Percentiles rank a stretch among this genome's conserved stretches.
Evolutionary conservation across 2,329 filamentous ascomycete genomes (phyloP).

Genomic region (Septoria linicola): DNA sequence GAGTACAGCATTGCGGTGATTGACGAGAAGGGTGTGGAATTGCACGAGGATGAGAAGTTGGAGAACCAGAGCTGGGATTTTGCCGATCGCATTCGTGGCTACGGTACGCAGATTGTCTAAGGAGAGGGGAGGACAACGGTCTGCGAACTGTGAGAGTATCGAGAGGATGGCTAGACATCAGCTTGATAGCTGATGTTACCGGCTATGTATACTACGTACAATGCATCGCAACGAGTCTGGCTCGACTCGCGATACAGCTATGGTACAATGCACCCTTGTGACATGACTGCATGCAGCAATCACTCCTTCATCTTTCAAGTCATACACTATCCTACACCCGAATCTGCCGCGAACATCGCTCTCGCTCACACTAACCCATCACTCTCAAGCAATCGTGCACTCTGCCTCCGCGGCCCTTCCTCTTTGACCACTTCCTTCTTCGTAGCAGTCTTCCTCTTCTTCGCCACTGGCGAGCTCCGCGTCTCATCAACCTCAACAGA

Average conservation of each 20-base stretch:
- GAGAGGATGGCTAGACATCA: background rate
- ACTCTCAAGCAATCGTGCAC: constrained; percentile 7
- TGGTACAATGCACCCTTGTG: background rate
- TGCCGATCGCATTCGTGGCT: constrained; percentile 89
- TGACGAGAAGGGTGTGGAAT: constrained; percentile 74
- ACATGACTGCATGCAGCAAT: background rate
- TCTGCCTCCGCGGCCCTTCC: background rate
- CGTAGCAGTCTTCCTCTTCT: background rate
- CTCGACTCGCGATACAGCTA: background rate
- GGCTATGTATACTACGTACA: constrained; percentile 13
- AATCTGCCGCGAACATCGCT: background rate
- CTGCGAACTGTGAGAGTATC: background rate
- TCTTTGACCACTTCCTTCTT: background rate
- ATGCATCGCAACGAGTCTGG: background rate
- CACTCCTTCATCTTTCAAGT: background rate
- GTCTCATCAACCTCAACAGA: background rate
- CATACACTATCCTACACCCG: background rate
- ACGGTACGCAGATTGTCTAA: constrained; percentile 71
- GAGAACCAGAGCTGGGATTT: constrained; percentile 98
- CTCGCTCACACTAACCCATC: constrained; percentile 4
- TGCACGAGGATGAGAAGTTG: constrained; percentile 81
- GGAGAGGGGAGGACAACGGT: background rate
- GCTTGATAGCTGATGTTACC: background rate
- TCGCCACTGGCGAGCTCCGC: background rate
- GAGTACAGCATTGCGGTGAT: constrained; percentile 88